A percentile compares a stretch with the other conserved stretches of the same genome.
Evolutionary conservation across 176 grass and related monocot species (phyloP).

Genomic region (Areca catechu): DNA sequence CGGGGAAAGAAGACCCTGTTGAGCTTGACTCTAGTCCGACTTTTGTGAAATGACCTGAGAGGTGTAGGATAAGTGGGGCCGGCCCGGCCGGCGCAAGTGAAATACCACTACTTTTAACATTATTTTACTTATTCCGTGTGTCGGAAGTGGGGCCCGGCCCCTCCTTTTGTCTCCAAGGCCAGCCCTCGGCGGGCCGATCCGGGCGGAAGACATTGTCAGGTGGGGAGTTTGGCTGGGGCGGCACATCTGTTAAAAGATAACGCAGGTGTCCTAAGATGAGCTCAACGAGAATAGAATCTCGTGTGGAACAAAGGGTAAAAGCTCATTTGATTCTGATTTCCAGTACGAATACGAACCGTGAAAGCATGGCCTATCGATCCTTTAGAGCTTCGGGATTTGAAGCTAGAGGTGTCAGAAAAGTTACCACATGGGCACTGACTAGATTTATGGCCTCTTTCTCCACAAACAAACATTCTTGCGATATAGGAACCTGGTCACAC

Average conservation of each 20-base stretch:
- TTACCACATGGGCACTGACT: conserved; percentile 59
- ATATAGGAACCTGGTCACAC: no score
- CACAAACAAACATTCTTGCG: no score
- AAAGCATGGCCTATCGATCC: conserved; percentile 37
- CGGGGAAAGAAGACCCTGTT: no score
- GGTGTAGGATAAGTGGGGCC: no score
- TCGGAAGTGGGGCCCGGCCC: conserved; percentile 22
- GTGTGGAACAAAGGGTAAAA: no score
- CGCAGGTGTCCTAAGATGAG: conserved; percentile 35
- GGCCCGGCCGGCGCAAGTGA: conserved; percentile 30
- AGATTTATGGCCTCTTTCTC: no score
- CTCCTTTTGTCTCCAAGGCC: no score
- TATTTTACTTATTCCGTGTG: conserved; percentile 76
- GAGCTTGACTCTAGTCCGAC: no score
- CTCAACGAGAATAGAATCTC: conserved; percentile 37
- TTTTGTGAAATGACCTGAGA: no score
- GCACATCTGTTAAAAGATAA: conserved; percentile 52
- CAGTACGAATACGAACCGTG: conserved; percentile 33
- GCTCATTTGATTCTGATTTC: conserved; percentile 34
- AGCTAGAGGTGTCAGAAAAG: conserved; percentile 41
- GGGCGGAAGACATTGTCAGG: conserved; percentile 36
- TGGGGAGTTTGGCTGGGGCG: conserved; percentile 47
- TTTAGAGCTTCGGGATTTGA: conserved; percentile 36
- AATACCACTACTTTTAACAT: conserved; percentile 70
- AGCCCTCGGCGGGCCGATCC: conserved; percentile 17